A percentile compares a stretch with the other conserved stretches of the same genome.
phyloP scores from a whole-genome alignment of 805 yeast genomes.

The Metahyphopichia silvanorum region DNA sequence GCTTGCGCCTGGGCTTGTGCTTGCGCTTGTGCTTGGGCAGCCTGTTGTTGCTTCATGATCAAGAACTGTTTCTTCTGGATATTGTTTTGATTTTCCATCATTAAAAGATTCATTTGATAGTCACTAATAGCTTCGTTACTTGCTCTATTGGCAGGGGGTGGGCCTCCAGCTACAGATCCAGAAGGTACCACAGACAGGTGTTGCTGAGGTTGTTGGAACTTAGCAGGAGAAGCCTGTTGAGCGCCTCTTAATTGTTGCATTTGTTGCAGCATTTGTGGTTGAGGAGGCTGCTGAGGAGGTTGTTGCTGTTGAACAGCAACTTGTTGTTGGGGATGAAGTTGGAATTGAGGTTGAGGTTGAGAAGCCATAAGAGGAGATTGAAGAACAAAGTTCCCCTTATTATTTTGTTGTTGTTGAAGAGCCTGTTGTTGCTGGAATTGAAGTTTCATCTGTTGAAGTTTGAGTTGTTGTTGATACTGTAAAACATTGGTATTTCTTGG shows the following conservation, averaged over 20 bases:
- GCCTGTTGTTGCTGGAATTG: constrained; percentile 21
- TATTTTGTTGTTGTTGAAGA: constrained; percentile 5
- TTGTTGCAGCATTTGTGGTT: neutral
- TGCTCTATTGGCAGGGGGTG: neutral
- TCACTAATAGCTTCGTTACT: constrained; percentile 16
- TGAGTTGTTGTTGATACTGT: constrained; percentile 20
- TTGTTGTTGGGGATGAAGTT: neutral
- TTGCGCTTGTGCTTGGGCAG: constrained; percentile 6
- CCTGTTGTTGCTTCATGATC: constrained; percentile 13
- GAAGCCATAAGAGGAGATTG: constrained; percentile 3
- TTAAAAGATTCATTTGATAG: constrained; percentile 16
- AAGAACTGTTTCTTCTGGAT: constrained; percentile 16
- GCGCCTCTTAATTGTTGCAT: no score
- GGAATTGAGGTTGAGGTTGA: constrained; percentile 1
- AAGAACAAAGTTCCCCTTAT: constrained; percentile 1
- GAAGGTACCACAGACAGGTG: no score
- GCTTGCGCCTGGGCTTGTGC: constrained; percentile 8
- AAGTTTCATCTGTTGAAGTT: constrained; percentile 20
- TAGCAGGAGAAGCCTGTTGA: neutral
- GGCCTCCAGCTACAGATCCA: no score
- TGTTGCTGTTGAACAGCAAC: neutral
- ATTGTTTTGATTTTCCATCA: constrained; percentile 17
- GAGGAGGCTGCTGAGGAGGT: neutral
- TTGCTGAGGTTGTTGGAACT: neutral
- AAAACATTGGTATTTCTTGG: constrained; percentile 7